Percentiles rank a stretch among this genome's conserved stretches.
These are phyloP conservation scores for Anaeramoeba flamelloides DNA, from an alignment of 78 protist species.

Conservation along the genomic window DNA sequence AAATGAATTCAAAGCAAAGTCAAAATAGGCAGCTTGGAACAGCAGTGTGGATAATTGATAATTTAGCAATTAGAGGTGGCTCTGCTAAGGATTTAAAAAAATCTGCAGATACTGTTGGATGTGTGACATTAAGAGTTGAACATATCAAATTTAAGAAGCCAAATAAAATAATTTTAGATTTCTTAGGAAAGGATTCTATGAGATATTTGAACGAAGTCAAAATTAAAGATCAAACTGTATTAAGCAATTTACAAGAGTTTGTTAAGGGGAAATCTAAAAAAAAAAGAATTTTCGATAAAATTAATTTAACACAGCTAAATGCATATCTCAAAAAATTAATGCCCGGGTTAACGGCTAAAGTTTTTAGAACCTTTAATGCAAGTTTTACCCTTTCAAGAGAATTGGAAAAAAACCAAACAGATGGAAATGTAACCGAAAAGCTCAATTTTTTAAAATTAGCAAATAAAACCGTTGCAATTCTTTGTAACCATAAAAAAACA, in stretches of 20 bases:
- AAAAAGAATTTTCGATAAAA: slow-evolving; percentile 46
- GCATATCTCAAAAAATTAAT: slow-evolving; percentile 57
- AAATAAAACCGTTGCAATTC: slow-evolving; percentile 82
- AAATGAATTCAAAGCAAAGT: slow-evolving; percentile 48
- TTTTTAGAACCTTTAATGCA: slow-evolving; percentile 98
- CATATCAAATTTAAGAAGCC: slow-evolving; percentile 48
- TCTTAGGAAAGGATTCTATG: slow-evolving; percentile 95
- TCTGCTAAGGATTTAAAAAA: slow-evolving; percentile 65
- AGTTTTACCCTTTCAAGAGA: slow-evolving; percentile 58
- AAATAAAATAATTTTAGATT: slow-evolving; percentile 50
- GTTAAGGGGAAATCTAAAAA: slow-evolving; percentile 20
- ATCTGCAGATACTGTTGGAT: slow-evolving; percentile 97
- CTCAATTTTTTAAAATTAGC: slow-evolving; percentile 57
- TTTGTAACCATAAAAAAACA: slow-evolving; percentile 94
- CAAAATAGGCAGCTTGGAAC: slow-evolving; percentile 57
- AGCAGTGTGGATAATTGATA: slow-evolving; percentile 75
- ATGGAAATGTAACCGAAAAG: slow-evolving; percentile 32
- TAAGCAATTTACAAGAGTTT: slow-evolving; percentile 18
- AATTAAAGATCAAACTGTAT: slow-evolving; percentile 27
- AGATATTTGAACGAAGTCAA: slow-evolving; percentile 51
- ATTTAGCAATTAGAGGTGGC: slow-evolving; percentile 91
- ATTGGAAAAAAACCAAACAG: slow-evolving; percentile 7
- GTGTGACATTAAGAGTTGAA: slow-evolving; percentile 82
- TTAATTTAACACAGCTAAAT: slow-evolving; percentile 51
- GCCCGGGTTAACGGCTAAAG: slow-evolving; percentile 87